Evolutionary conservation across 345 rosid species (phyloP).

Genomic region (Dipteronia sinensis): DNA sequence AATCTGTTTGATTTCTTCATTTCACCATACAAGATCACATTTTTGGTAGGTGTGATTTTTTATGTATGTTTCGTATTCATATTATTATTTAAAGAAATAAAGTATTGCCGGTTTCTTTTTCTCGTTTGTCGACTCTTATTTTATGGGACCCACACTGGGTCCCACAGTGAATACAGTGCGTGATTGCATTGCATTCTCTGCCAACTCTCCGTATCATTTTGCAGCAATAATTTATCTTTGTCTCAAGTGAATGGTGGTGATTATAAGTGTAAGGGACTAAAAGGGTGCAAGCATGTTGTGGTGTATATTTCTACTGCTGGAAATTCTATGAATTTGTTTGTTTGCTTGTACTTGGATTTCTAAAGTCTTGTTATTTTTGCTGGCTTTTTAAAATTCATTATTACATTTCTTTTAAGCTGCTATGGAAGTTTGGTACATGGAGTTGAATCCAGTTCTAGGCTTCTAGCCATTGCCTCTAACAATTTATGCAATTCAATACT

Average conservation of each 20-base stretch:
- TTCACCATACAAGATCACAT: background rate
- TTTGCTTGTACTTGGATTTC: background rate
- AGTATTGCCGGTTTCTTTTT: background rate
- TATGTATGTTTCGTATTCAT: background rate
- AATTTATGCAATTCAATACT: background rate
- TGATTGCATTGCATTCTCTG: background rate
- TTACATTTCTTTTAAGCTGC: background rate
- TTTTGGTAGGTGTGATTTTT: background rate
- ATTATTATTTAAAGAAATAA: background rate
- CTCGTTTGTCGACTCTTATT: background rate
- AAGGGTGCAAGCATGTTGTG: no score
- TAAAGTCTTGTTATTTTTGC: background rate
- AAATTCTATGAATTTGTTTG: background rate
- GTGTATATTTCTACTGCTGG: background rate
- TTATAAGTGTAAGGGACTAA: no score
- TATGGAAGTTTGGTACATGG: background rate
- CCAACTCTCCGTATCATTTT: no score
- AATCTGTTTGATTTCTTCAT: background rate
- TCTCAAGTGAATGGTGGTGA: no score
- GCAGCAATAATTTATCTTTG: background rate
- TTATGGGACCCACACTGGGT: background rate
- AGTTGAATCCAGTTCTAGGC: slow-evolving; percentile 3
- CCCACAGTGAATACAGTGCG: background rate
- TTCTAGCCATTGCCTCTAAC: background rate
- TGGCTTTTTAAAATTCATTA: background rate